Percentiles rank a stretch among this genome's conserved stretches.
phyloP scores from a whole-genome alignment of 805 yeast species.

The Candida ovalis region DNA sequence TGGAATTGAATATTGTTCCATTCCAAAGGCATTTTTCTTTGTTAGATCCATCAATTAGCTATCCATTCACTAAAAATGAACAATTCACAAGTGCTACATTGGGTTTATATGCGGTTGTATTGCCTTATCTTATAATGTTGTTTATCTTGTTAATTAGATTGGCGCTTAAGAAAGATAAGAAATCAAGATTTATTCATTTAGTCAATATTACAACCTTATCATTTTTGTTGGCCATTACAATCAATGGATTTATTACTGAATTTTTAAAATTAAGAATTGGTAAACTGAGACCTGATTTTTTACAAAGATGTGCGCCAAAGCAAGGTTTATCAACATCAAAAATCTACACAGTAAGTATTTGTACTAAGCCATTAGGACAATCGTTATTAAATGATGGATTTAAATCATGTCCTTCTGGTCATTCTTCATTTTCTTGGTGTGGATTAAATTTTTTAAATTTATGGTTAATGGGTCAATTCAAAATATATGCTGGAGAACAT shows the following conservation, averaged over 20 bases:
- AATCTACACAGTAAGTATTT: conserved; percentile 28
- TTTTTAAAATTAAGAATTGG: conserved; percentile 77
- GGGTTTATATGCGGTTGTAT: conserved; percentile 33
- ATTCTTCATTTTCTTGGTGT: conserved; percentile 64
- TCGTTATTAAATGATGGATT: conserved; percentile 53
- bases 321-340: conserved; percentile 35
- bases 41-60: conserved; percentile 40
- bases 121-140: conserved; percentile 33
- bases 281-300: conserved; percentile 84
- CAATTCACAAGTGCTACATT: conserved; percentile 28
- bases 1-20: conserved; percentile 33
- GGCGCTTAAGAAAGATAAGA: conserved; percentile 6
- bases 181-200: conserved; percentile 33
- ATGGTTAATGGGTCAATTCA: conserved; percentile 62
- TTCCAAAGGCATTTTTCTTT: conserved; percentile 43
- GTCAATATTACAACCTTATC: conserved; percentile 35
- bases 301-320: conserved; percentile 62
- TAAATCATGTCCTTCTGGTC: conserved; percentile 80
- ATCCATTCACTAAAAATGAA: conserved; percentile 44
- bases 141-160: conserved; percentile 18
- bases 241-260: conserved; percentile 61
- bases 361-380: conserved; percentile 33
- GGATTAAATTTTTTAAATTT: conserved; percentile 59
- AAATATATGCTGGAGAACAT: conserved; percentile 17
- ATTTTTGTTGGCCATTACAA: conserved; percentile 37